A percentile compares a stretch with the other conserved stretches of the same genome.
These are phyloP conservation scores for Lichtheimia ramosa DNA, from an alignment of 371 early-diverging fungal genomes.

Conservation along the genomic window DNA sequence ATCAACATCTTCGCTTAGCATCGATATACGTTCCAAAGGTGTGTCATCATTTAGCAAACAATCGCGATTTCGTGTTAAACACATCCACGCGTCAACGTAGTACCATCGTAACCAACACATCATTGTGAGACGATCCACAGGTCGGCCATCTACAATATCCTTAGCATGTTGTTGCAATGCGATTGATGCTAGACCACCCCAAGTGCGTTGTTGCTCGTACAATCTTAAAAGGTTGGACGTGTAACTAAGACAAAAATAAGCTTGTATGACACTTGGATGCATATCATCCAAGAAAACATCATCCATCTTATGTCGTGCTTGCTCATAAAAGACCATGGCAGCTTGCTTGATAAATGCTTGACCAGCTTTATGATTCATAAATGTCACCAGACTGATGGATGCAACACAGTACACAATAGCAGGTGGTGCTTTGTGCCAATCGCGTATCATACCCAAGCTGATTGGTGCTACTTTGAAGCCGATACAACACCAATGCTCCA, in stretches of 20 bases:
- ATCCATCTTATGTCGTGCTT: slow-evolving; percentile 32
- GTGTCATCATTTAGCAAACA: slow-evolving; percentile 31
- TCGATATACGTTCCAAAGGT: slow-evolving; percentile 9
- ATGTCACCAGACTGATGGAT: slow-evolving; percentile 26
- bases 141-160: slow-evolving; percentile 2
- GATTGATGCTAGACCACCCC: slow-evolving; percentile 29
- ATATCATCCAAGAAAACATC: slow-evolving; percentile 26
- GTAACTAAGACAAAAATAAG: slow-evolving; percentile 34
- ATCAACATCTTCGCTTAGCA: background rate
- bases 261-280: slow-evolving; percentile 19
- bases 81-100: slow-evolving; percentile 50
- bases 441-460: slow-evolving; percentile 13
- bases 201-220: slow-evolving; percentile 31
- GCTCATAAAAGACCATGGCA: slow-evolving; percentile 28
- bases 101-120: slow-evolving; percentile 45
- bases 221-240: slow-evolving; percentile 28
- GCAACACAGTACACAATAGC: slow-evolving; percentile 31
- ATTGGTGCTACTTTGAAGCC: slow-evolving; percentile 34
- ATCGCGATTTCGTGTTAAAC: slow-evolving; percentile 34
- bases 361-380: slow-evolving; percentile 18
- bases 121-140: slow-evolving; percentile 12
- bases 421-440: slow-evolving; percentile 23
- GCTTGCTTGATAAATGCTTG: slow-evolving; percentile 19
- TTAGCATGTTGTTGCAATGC: slow-evolving; percentile 20
- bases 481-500: slow-evolving; percentile 31